Evolutionary conservation across 148 eudicot genomes (phyloP), one percentile per base, ranked within the genome.

Genomic region (Vaccinium darrowii): DNA sequence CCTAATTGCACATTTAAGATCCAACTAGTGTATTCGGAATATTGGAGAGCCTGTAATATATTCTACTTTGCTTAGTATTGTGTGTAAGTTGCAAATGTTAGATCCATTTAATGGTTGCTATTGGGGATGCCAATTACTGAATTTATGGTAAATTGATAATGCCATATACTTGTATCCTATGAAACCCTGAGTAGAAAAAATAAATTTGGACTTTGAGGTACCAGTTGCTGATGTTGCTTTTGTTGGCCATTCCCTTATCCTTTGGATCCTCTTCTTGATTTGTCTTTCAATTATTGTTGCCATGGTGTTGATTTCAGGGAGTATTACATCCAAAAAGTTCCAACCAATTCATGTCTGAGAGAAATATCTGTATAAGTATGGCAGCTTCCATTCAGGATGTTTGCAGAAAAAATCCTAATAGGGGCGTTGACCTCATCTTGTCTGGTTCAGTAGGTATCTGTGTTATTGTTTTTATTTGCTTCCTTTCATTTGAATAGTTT

Each of bases 381-480:
- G 99, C 98, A 83, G 94, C 91, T 91, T 91, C 95, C 67, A 73
- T 97, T 81, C 92, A 89, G 53, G 98, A 97, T 90, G 90, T 97
- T 82, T 97, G 99, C 88, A 88, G 89, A 86, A 92, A 81, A 87
- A 91, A 95, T 87, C 98, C 99, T 53, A 98, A 95, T 86, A 92
- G 93, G 92, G 99, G 99, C 49, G 96, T 97, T 84, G 98, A 97
- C 86, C 92, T 97, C 83, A 95, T 97, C 85, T 89, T 97, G 82
- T 92, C 98, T 78, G 94, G 95, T 85, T 91, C 95, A 87, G 99
- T 97, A 92, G 91, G 95, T 81, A 85, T 84, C 84, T 51, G 36
- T 82, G 33, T 23, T n/a, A 19, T 23, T 19, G 27, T 78, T 27
- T 39, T 51, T 21, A 25, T n/a, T 33, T 36, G 1, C 33, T 39